phyloP scores from a whole-genome alignment of 345 rosid genomes.

The Gossypium anomalum region DNA sequence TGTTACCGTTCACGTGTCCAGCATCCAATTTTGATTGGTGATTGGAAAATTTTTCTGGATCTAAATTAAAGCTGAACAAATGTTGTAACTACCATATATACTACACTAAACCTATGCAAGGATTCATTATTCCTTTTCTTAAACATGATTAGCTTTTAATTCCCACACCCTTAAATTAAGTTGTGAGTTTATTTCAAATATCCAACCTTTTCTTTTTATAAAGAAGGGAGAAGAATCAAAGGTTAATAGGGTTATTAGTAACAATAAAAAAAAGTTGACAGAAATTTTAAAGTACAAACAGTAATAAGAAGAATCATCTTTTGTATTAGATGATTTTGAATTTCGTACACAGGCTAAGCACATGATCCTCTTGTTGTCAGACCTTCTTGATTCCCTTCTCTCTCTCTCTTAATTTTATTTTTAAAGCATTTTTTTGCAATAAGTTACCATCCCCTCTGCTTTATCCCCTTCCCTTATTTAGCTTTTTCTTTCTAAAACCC shows the following conservation, averaged over 20 bases:
- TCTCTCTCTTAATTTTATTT: neutral
- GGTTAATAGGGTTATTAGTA: neutral
- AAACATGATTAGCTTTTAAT: neutral
- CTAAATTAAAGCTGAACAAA: neutral
- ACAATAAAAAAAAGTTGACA: neutral
- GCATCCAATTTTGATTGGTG: neutral
- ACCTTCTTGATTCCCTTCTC: slow-evolving; percentile 31
- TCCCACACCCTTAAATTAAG: neutral
- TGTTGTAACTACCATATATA: neutral
- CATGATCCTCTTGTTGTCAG: slow-evolving; percentile 55
- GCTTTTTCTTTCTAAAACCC: slow-evolving; percentile 35
- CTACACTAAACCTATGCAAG: neutral
- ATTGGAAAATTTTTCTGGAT: neutral
- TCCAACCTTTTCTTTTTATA: neutral
- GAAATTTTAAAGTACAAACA: slow-evolving; percentile 10
- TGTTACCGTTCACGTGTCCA: slow-evolving; percentile 23
- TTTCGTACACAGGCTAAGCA: slow-evolving; percentile 42
- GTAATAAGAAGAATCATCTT: slow-evolving; percentile 53
- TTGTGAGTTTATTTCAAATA: no score
- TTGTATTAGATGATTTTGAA: slow-evolving; percentile 36
- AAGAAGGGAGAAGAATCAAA: slow-evolving; percentile 4
- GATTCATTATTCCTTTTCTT: neutral
- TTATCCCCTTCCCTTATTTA: slow-evolving; percentile 22
- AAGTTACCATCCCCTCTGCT: slow-evolving; percentile 52
- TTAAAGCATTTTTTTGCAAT: slow-evolving; percentile 30